These are phyloP conservation scores for Penicillium fuscoglaucum DNA, from an alignment of 2,329 filamentous ascomycete species.

Conservation along the genomic window DNA sequence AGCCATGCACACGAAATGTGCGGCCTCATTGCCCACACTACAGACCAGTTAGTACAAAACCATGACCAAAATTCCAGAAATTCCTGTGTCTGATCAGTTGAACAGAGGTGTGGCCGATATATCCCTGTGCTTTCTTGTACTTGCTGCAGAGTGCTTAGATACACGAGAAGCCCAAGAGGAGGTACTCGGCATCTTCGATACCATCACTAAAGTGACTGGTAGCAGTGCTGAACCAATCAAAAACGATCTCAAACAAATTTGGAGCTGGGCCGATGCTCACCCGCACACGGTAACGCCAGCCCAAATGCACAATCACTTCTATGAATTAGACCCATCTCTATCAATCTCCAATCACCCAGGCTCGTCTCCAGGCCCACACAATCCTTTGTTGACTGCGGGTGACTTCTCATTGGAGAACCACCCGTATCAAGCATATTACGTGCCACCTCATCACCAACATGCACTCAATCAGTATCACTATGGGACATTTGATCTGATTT, in stretches of 20 bases:
- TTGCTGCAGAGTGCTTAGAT: slow-evolving; percentile 72
- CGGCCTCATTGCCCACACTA: slow-evolving; percentile 82
- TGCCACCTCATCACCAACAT: slow-evolving; percentile 60
- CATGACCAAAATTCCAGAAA: background rate
- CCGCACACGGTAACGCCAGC: slow-evolving; percentile 29
- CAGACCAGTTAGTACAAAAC: slow-evolving; percentile 60
- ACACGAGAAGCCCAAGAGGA: slow-evolving; percentile 74
- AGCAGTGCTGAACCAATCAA: slow-evolving; percentile 75
- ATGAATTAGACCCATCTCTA: slow-evolving; percentile 24
- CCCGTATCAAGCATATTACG: slow-evolving; percentile 78
- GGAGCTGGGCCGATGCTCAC: slow-evolving; percentile 65
- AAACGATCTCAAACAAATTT: slow-evolving; percentile 69
- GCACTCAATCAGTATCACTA: slow-evolving; percentile 32
- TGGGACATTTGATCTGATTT: slow-evolving; percentile 11
- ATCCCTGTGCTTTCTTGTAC: slow-evolving; percentile 74
- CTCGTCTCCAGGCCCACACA: slow-evolving; percentile 56
- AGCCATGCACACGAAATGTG: slow-evolving; percentile 82
- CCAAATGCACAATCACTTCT: slow-evolving; percentile 23
- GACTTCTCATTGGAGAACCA: slow-evolving; percentile 77
- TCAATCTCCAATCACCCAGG: slow-evolving; percentile 34
- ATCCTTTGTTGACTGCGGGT: slow-evolving; percentile 69
- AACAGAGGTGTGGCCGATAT: slow-evolving; percentile 70
- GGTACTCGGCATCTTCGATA: slow-evolving; percentile 72
- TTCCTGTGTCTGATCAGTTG: background rate
- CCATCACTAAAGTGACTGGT: slow-evolving; percentile 72